phyloP scores from a whole-genome alignment of 371 early-diverging fungal species.

The Mortierella sp. region DNA sequence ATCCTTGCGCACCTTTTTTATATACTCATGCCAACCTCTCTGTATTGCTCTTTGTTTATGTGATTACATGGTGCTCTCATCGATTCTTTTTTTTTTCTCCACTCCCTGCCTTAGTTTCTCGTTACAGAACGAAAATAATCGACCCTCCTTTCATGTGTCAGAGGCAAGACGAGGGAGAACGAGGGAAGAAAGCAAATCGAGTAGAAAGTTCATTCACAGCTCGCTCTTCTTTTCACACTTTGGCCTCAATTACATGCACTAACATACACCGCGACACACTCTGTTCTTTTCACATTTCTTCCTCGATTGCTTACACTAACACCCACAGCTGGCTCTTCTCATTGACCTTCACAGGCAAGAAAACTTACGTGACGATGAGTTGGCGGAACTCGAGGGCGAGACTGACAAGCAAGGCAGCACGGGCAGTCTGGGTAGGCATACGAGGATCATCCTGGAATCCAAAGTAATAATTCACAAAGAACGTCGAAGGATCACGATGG shows the following conservation, averaged over 20 bases:
- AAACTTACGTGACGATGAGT: slow-evolving; percentile 51
- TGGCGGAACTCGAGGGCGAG: slow-evolving; percentile 55
- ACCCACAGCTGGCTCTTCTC: not conserved
- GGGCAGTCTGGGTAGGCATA: slow-evolving; percentile 56
- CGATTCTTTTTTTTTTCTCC: slow-evolving; percentile 9
- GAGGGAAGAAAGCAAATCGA: slow-evolving; percentile 19
- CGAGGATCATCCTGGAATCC: slow-evolving; percentile 58
- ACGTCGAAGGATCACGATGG: slow-evolving; percentile 45
- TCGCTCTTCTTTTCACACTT: not conserved
- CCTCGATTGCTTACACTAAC: too few species aligned
- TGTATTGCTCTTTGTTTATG: not conserved
- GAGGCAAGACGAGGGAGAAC: not conserved
- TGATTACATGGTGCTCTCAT: slow-evolving; percentile 9
- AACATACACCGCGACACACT: too few species aligned
- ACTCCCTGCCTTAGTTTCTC: not conserved
- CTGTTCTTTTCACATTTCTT: too few species aligned
- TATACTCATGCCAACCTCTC: not conserved
- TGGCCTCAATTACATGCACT: not conserved
- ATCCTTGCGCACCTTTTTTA: not conserved
- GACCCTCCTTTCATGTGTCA: slow-evolving; percentile 2
- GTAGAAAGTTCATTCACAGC: slow-evolving; percentile 23
- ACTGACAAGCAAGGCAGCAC: slow-evolving; percentile 54
- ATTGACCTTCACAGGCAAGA: not conserved
- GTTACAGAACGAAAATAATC: not conserved
- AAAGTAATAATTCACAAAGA: slow-evolving; percentile 57